A percentile compares a stretch with the other conserved stretches of the same genome.
Conservation (phyloP, 2,329 filamentous ascomycete species). For the Xylariaceae sp. region DNA sequence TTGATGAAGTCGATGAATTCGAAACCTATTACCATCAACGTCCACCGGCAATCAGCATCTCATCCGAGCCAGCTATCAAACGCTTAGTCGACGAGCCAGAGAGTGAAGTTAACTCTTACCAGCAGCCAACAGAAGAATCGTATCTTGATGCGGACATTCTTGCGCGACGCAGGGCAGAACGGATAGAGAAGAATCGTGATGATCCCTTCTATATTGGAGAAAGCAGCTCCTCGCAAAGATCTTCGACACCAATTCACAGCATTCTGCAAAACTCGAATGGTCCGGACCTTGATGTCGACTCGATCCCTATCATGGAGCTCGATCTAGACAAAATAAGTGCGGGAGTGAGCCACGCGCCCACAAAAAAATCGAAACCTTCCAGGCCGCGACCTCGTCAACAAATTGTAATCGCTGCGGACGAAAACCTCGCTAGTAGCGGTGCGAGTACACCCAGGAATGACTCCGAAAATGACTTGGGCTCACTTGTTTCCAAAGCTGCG, state of each 20-base stretch:
- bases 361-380: conserved; percentile 22
- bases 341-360: conserved; percentile 31
- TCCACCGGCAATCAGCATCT: conserved; percentile 49
- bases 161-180: conserved; percentile 71
- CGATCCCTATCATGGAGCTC: conserved; percentile 93
- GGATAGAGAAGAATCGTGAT: conserved; percentile 79
- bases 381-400: conserved; percentile 51
- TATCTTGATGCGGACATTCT: conserved; percentile 72
- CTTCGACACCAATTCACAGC: conserved; percentile 75
- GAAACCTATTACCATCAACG: conserved; percentile 63
- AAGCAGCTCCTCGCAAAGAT: conserved; percentile 52
- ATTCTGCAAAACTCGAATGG: conserved; percentile 72
- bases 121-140: conserved; percentile 59
- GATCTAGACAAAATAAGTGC: conserved; percentile 61
- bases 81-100: conserved; percentile 47
- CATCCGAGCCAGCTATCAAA: conserved; percentile 56
- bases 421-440: conserved; percentile 60
- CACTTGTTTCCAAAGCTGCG: conserved; percentile 42
- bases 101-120: conserved; percentile 53
- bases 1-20: conserved; percentile 64
- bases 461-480: conserved; percentile 52
- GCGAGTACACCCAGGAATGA: conserved; percentile 51
- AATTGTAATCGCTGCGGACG: conserved; percentile 69
- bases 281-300: conserved; percentile 82
- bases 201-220: conserved; percentile 90